Evolutionary conservation across 1,139 yeast genomes (phyloP), one percentile per base, ranked within the genome.

Genomic region (Debaryomyces fabryi): DNA sequence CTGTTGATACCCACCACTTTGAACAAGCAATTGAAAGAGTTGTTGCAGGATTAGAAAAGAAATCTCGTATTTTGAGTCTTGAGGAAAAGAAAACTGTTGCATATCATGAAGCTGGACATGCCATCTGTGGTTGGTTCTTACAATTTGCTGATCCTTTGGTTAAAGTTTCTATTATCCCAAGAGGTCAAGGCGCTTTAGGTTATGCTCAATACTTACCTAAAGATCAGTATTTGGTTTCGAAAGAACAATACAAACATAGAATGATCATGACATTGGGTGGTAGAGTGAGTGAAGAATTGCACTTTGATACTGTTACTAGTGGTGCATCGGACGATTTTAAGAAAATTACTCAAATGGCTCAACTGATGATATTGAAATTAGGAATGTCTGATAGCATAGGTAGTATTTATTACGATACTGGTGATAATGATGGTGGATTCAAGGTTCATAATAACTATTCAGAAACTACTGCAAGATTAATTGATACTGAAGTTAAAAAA

Each of bases 181-280:
- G 95, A 64, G 93, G 93, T 33, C 91, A 85, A 68, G 92, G 92
- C 48, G 92, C 93, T 6, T 71, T 87, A 51, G 95, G 95, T 29
- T 87, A 87, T 64, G 95, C 95, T 1, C 93, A 86, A 62, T 87
- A 87, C 58, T 73, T 87, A 55, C 95, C 95, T 3, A 86, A 86
- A 52, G 95, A 87, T 63, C 85, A 84, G 50, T 86, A 82, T 57
- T 71, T 87, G 55, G 72, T 85, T 46, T 79, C 86, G 25, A 80
- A 82, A 47, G 85, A 83, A 55, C 91, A 87, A 59, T 77, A 84
- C 55, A 72, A 69, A 54, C 90, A 87, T 64, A 75, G 90, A 58
- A 86, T 87, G 87, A 83, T 87, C 33, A 87, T 87, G 93, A 79
- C 92, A 0, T 67, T 87, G 29, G 95, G 91, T 51, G 95, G 95